A percentile compares a stretch with the other conserved stretches of the same genome.
Conservation (phyloP, 148 eudicot genomes). For the Amaranthus palmeri region DNA sequence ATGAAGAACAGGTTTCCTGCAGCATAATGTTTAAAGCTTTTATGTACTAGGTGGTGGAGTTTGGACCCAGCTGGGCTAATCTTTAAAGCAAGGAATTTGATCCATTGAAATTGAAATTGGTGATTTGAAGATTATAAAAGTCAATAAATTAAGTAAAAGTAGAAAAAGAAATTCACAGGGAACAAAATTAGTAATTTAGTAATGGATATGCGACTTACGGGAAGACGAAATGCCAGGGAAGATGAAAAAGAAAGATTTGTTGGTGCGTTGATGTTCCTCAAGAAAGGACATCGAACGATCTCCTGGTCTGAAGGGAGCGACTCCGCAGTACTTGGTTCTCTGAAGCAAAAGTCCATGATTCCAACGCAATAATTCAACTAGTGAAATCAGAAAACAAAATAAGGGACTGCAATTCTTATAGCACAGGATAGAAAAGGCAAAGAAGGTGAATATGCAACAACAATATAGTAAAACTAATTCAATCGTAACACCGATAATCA, state of each 20-base stretch:
- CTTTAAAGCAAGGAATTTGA: background rate
- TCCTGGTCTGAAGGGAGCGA: conserved; percentile 50
- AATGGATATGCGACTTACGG: conserved; percentile 49
- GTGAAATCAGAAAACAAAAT: conserved; percentile 1
- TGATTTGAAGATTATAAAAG: background rate
- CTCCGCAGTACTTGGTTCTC: conserved; percentile 38
- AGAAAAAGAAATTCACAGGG: background rate
- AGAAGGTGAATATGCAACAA: background rate
- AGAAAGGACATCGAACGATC: conserved; percentile 71
- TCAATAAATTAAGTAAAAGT: background rate
- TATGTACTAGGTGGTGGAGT: background rate
- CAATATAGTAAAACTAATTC: background rate
- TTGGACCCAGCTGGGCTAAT: background rate
- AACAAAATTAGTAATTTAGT: background rate
- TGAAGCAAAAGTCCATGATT: conserved; percentile 60
- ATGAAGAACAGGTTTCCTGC: background rate
- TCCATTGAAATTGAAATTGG: background rate
- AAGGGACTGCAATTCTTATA: background rate
- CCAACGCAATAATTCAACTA: conserved; percentile 11
- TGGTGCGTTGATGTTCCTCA: conserved; percentile 87
- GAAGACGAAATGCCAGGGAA: conserved; percentile 56
- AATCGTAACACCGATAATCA: conserved; percentile 2
- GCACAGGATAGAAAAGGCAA: background rate
- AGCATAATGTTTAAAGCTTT: background rate
- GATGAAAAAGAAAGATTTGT: conserved; percentile 77